Evolutionary conservation across 768 basidiomycete genomes (phyloP), one percentile per base, ranked within the genome.

Genomic region (Neoboletus subvelutipes): DNA sequence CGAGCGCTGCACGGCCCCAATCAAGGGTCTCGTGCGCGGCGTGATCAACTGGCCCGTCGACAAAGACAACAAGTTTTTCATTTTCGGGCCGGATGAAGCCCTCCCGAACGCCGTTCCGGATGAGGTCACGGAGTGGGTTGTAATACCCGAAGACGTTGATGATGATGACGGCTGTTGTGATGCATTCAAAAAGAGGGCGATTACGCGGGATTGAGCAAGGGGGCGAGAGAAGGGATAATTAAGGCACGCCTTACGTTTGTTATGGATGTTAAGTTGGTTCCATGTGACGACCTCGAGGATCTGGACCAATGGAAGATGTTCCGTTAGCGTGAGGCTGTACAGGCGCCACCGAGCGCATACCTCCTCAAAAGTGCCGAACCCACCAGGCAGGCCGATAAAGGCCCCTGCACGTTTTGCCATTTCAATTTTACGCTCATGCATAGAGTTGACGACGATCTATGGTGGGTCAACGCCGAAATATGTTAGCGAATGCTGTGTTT

Each of bases 341-440:
- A 39, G n/a, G 10, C 13, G 46, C 9, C 20, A 15, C 26, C 11
- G 34, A 36, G 2, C 33, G 15, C 54, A 6, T 56, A 72, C 90
- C 81, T 98, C 96, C 74, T 99, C 97, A 60, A 93, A 92, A 0
- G 95, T 98, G 11, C 96, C 96, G 67, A 85, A 97, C 0, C 96
- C 96, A 20, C 96, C 96, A 1, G 96, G 95, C 20, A 99, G 76
- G 12, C 86, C 92, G 46, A 98, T 76, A 64, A 99, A 99, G 0
- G 86, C 94, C 18, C 81, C 79, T 0, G 83, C 83, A 10, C 88
- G 77, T 60, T 82, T 82, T 0, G 95, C 94, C 94, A 98, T 97
- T 69, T 90, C 85, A 10, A 89, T 79, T 67, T 98, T 98, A 15
- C 95, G 85, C 64, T 94, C 86, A 60, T 92, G 90, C 90, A 93